Base-by-base conservation (phyloP, 371 early-diverging fungal genomes). In the Mucor velutinosus region DNA sequence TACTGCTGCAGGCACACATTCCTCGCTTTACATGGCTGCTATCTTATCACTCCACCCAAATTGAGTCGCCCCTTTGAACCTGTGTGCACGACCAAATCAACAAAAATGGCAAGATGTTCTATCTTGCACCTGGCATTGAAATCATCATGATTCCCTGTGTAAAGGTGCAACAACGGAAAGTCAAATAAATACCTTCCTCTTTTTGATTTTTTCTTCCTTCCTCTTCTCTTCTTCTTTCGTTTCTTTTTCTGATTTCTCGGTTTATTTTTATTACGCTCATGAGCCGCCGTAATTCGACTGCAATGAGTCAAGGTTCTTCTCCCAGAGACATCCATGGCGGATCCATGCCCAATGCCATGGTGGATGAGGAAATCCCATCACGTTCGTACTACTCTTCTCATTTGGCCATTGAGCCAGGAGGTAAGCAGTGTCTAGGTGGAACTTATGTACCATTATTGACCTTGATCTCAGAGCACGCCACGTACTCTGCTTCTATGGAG, bases 351-450 rank as follows among this genome's bases (percentile, higher is more conserved):
- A 66, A n/a, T 51, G 58, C 39, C 7, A 30, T 67, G 17, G 41
- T 64, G 12, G 73, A 65, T n/a, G 73, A 77, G 64, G 76, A 78
- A 37, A 64, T 83, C 11, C 83, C 83, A 39, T 79, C 80, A n/a
- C 73, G 83, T 15, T 83, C 83, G 3, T 83, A 83, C 27, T 83
- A 75, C 62, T 78, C 83, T 7, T 77, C 80, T 2, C 83, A 83
- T 70, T 51, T 70, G 19, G 68, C 74, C 43, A 68, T 73, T 43
- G 78, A 78, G 41, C 55, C 71, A 23, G 65, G 76, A 64, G 39
- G n/a, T 37, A 60, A 43, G 15, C 6, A 49, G n/a, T n/a, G n/a
- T n/a, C n/a, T n/a, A n/a, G n/a, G n/a, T n/a, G n/a, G n/a, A n/a
- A n/a, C n/a, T n/a, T n/a, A n/a, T n/a, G 0, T 5, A 21, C 10